These are phyloP conservation scores for Botrytis medusae DNA, from an alignment of 2,329 filamentous ascomycete genomes.

Conservation along the genomic window DNA sequence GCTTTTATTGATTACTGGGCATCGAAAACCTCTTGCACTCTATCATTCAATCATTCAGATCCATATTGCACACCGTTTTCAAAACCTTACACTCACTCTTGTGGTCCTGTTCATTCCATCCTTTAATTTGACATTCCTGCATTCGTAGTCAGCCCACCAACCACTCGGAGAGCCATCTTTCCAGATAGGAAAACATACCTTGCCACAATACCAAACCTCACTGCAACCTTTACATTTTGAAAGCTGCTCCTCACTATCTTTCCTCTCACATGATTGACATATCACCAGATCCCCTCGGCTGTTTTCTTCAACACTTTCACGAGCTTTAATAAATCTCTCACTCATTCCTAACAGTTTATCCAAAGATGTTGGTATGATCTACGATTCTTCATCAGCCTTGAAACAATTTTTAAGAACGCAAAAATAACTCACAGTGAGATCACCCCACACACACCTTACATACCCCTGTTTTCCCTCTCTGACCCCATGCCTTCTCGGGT, in stretches of 20 bases:
- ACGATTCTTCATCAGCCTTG: not conserved
- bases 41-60: not conserved
- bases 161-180: not conserved
- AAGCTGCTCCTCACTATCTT: slow-evolving; percentile 24
- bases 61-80: slow-evolving; percentile 24
- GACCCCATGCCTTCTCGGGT: slow-evolving; percentile 30
- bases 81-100: slow-evolving; percentile 37
- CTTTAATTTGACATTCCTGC: slow-evolving; percentile 36
- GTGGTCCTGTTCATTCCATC: slow-evolving; percentile 35
- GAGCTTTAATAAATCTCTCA: slow-evolving; percentile 11
- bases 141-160: not conserved
- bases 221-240: slow-evolving; percentile 35
- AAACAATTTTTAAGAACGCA: not conserved
- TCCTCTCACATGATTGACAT: slow-evolving; percentile 33
- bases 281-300: not conserved
- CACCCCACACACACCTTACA: slow-evolving; percentile 27
- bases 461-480: slow-evolving; percentile 36
- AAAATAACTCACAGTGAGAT: slow-evolving; percentile 25
- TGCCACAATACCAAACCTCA: slow-evolving; percentile 37
- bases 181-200: slow-evolving; percentile 28
- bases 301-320: not conserved
- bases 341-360: slow-evolving; percentile 31
- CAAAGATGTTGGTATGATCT: slow-evolving; percentile 34
- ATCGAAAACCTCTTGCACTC: not conserved
- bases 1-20: not conserved